Base-by-base conservation (phyloP, 1,284 basidiomycete species). In the Trichosporon sp. region DNA sequence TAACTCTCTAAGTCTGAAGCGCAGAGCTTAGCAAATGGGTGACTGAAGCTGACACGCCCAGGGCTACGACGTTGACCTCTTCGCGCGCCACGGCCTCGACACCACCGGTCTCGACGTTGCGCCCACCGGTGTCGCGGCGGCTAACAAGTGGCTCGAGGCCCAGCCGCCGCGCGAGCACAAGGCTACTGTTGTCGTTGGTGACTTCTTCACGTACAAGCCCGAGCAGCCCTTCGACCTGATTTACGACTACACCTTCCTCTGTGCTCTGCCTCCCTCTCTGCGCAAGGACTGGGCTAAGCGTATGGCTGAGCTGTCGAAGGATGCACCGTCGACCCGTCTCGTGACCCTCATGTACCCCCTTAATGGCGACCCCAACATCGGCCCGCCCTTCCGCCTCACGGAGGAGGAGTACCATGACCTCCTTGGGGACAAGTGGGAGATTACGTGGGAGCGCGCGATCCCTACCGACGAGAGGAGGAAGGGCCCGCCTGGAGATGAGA, bases 161-260 rank as follows among this genome's bases (percentile, higher is more conserved):
- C 66, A 65, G 58, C 31, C 58, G 10, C 32, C 69, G 31, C 56
- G 62, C 44, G 21, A 27, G n/a, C n/a, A n/a, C n/a, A n/a, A 36
- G 57, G n/a, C 34, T 16, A 29, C 46, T 1, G 56, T 68, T 3
- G 84, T 86, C 65, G 69, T 81, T 52, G 77, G 70, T 3, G 85
- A 88, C 71, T 89, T 89, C 77, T 88, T 89, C 78, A 73, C 82
- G 59, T 67, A 72, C 31, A 70, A 80, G 11, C 70, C 81, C 1
- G 80, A 82, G 6, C 75, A 80, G 16, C 73, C 72, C 13, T 87
- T 85, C 67, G 85, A 87, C 66, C 69, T 89, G 10, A 80, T 88
- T 10, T 87, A 86, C 68, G 88, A 89, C 72, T 87, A 88, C 71
- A 88, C 87, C 87, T 89, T 89, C 77, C 88, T 89, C 67, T 87